Conservation (phyloP, 805 yeast genomes). For the Lipomyces mesembrius region DNA sequence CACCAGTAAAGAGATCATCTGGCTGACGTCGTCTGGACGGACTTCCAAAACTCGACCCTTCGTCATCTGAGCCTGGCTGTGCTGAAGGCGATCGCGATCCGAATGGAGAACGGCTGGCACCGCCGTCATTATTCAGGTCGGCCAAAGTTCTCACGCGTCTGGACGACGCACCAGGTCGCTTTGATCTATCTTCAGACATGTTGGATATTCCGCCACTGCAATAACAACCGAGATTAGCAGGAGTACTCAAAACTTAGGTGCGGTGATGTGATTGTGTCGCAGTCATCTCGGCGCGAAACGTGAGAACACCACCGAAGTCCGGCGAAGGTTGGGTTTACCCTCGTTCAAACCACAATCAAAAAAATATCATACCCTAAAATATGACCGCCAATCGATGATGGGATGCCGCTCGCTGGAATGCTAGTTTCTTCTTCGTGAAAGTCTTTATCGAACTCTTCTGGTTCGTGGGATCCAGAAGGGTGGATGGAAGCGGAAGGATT, state of each 20-base stretch:
- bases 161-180: slow-evolving; percentile 29
- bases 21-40: slow-evolving; percentile 34
- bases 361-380: slow-evolving; percentile 1
- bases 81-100: slow-evolving; percentile 10
- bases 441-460: slow-evolving; percentile 7
- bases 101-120: slow-evolving; percentile 13
- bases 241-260: neutral
- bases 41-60: slow-evolving; percentile 26
- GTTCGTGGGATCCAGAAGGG: slow-evolving; percentile 1
- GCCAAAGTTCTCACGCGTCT: slow-evolving; percentile 32
- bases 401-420: neutral
- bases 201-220: neutral
- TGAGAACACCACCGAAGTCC: neutral
- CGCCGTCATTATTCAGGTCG: slow-evolving; percentile 27
- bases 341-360: neutral
- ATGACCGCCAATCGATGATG: slow-evolving; percentile 3
- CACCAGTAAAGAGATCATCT: slow-evolving; percentile 58
- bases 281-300: neutral
- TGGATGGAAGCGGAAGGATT: slow-evolving; percentile 8
- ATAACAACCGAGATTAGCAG: neutral
- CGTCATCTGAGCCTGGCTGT: slow-evolving; percentile 40
- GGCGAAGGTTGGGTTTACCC: neutral
- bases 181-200: slow-evolving; percentile 21
- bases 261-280: neutral
- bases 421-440: neutral